Conservation (phyloP, 768 basidiomycete genomes). For the Chalciporus chontae region DNA sequence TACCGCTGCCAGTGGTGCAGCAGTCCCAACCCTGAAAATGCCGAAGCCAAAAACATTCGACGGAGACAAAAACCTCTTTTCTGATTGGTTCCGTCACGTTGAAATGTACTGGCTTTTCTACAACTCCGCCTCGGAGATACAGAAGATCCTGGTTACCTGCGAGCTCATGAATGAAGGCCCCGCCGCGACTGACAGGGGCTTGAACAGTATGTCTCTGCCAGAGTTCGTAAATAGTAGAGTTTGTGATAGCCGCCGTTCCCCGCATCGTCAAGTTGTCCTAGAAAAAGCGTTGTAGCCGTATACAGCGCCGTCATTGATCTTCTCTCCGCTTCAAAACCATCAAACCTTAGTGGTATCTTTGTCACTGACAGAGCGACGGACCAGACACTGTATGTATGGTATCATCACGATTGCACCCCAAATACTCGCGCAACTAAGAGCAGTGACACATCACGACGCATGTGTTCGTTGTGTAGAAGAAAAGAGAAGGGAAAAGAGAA, state of each 20-base stretch:
- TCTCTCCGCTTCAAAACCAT: conserved; percentile 4
- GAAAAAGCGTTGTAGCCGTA: conserved; percentile 2
- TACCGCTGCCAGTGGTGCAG: too few species aligned
- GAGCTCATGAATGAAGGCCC: too few species aligned
- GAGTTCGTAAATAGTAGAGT: conserved; percentile 13
- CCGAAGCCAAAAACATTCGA: too few species aligned
- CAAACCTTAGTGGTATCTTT: background rate
- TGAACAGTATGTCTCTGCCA: too few species aligned
- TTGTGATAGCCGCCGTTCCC: conserved; percentile 2
- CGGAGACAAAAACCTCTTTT: too few species aligned
- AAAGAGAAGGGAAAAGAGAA: background rate
- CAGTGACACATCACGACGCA: background rate
- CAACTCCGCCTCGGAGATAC: too few species aligned
- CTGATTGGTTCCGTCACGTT: too few species aligned
- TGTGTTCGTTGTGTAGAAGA: background rate
- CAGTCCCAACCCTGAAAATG: too few species aligned
- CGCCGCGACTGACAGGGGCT: too few species aligned
- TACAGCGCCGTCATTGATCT: conserved; percentile 2
- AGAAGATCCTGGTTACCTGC: too few species aligned
- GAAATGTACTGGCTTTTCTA: too few species aligned
- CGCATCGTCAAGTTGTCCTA: background rate
- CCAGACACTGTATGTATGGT: background rate
- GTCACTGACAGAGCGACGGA: too few species aligned
- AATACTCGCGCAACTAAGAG: background rate
- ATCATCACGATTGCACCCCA: conserved; percentile 1